Conservation (phyloP, 805 yeast genomes). For the Candida xiaguanensis region DNA sequence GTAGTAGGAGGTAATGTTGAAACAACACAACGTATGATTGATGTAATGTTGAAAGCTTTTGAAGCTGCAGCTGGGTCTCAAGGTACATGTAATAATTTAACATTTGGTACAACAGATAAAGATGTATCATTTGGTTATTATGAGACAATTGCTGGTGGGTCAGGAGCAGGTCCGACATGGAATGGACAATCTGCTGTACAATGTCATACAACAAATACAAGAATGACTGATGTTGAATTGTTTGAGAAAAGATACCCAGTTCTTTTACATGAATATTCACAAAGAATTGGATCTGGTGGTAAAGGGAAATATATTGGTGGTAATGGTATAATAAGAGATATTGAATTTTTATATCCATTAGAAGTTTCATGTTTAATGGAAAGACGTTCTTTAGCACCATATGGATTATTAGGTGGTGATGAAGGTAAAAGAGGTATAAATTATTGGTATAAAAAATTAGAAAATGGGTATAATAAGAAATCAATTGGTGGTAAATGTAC, state of each 20-base stretch:
- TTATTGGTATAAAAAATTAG: slow-evolving; percentile 25
- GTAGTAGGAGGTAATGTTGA: slow-evolving; percentile 91
- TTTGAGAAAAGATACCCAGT: slow-evolving; percentile 89
- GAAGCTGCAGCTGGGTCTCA: slow-evolving; percentile 92
- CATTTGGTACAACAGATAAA: slow-evolving; percentile 77
- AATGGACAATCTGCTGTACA: slow-evolving; percentile 87
- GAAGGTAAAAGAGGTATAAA: slow-evolving; percentile 67
- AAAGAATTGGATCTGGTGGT: slow-evolving; percentile 79
- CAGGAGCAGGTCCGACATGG: slow-evolving; percentile 89
- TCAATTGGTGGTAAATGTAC: slow-evolving; percentile 33
- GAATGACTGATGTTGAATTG: slow-evolving; percentile 88
- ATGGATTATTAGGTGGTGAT: slow-evolving; percentile 80
- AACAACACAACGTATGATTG: slow-evolving; percentile 91
- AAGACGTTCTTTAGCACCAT: slow-evolving; percentile 80
- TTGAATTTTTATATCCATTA: slow-evolving; percentile 55
- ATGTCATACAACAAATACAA: slow-evolving; percentile 90
- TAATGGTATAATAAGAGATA: slow-evolving; percentile 79
- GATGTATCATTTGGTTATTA: slow-evolving; percentile 78
- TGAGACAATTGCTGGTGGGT: slow-evolving; percentile 94
- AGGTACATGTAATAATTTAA: slow-evolving; percentile 91
- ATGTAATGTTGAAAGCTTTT: slow-evolving; percentile 82
- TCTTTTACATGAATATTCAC: slow-evolving; percentile 63
- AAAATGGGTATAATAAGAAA: slow-evolving; percentile 18
- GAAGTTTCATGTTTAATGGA: slow-evolving; percentile 82
- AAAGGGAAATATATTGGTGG: slow-evolving; percentile 72